Evolutionary conservation across 2,329 filamentous ascomycete genomes (phyloP), one percentile per base, ranked within the genome.

Genomic region (Penicillium sp.): DNA sequence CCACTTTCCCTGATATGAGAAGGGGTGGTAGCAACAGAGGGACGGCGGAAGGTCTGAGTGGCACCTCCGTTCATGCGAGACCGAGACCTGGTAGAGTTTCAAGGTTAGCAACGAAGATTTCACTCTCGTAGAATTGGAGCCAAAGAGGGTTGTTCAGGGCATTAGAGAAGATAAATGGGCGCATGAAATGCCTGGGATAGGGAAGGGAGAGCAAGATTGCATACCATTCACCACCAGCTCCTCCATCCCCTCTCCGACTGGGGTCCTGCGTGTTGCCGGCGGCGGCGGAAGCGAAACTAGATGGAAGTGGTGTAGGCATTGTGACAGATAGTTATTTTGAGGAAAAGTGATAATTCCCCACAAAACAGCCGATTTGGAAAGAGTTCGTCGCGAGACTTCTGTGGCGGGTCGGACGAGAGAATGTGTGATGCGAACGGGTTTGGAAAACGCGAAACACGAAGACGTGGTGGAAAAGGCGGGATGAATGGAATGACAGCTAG

Each of bases 231-330:
- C 84, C 86, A 72, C 83, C 83, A 60, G 77, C 76, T 71, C 83
- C 66, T 71, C 78, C 75, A 81, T 84, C 72, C 72, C 76, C 70
- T 80, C 83, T 75, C 74, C 75, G 76, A 80, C 81, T 72, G 83
- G 83, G 75, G 71, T 85, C 70, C 79, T 73, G 77, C 65, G 81
- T 86, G 73, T 90, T 88, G 73, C 88, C 88, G 71, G 89, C 88
- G 63, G 89, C 89, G 66, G 89, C 89, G 69, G 89, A 91, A 71
- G 89, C 89, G 77, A 92, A 92, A 80, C 87, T 91, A 65, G 89
- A 90, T 66, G 88, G 86, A 73, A 91, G 83, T 78, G 88, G 86
- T 71, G 86, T 84, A 78, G 87, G 84, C 88, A 91, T 82, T 66
- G 62, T 75, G 64, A 51, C 54, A 57, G 49, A 54, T 51, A 55